Percentiles rank a stretch among this genome's conserved stretches.
Conservation (phyloP, 345 rosid species). For the Geranium rotundifolium region DNA sequence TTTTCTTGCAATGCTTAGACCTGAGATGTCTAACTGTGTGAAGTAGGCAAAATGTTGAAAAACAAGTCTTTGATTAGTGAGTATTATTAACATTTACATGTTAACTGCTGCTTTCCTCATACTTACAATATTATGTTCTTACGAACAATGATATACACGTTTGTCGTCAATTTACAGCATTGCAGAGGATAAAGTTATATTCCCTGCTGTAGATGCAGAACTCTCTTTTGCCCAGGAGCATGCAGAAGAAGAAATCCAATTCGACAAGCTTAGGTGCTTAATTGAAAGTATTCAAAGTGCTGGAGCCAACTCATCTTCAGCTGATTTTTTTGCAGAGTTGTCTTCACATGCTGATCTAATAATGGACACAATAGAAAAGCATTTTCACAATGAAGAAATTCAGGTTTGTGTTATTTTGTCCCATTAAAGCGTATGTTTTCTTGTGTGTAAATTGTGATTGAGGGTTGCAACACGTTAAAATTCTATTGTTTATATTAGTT, state of each 20-base stretch:
- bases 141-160: not conserved
- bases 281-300: conserved; percentile 69
- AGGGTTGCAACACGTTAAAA: not conserved
- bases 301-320: conserved; percentile 63
- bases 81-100: not conserved
- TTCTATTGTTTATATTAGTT: not conserved
- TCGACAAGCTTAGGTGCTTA: conserved; percentile 59
- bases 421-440: not conserved
- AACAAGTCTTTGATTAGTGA: not conserved
- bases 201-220: conserved; percentile 77
- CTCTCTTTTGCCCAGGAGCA: conserved; percentile 67
- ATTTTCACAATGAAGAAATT: conserved; percentile 71
- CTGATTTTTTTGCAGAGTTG: conserved; percentile 59
- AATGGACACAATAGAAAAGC: conserved; percentile 60
- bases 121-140: not conserved
- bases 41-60: too few species aligned
- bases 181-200: conserved; percentile 87
- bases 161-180: conserved; percentile 31
- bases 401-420: conserved; percentile 40
- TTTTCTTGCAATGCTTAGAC: too few species aligned
- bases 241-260: conserved; percentile 75
- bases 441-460: not conserved
- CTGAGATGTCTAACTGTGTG: too few species aligned
- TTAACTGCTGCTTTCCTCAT: not conserved
- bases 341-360: conserved; percentile 85